A percentile compares a stretch with the other conserved stretches of the same genome.
phyloP scores from a whole-genome alignment of 2,329 filamentous ascomycete species.

The Curvularia lunata region DNA sequence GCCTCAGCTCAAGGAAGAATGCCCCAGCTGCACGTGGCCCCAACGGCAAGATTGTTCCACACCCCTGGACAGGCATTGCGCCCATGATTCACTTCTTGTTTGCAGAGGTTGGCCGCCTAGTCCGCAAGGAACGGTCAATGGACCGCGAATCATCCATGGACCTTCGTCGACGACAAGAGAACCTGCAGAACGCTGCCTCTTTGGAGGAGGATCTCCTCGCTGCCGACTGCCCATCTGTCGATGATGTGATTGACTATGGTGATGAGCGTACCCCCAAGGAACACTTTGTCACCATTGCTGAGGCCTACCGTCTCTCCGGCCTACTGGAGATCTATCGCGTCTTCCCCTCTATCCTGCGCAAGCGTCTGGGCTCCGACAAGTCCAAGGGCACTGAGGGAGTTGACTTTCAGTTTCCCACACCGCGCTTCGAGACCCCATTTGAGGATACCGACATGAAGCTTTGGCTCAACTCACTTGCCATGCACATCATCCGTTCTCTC shows the following conservation, averaged over 20 bases:
- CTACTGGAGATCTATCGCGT: conserved; percentile 62
- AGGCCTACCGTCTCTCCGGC: conserved; percentile 60
- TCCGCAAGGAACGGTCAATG: conserved; percentile 48
- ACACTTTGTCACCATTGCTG: conserved; percentile 61
- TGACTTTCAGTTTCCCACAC: conserved; percentile 42
- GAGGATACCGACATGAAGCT: conserved; percentile 44
- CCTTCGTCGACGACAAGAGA: conserved; percentile 41
- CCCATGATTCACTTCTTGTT: conserved; percentile 55
- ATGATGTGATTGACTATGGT: conserved; percentile 58
- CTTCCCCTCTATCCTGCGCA: conserved; percentile 59
- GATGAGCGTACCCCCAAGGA: conserved; percentile 60
- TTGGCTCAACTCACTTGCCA: conserved; percentile 59
- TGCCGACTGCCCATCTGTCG: conserved; percentile 55
- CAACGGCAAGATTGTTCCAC: conserved; percentile 50
- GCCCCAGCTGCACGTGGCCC: conserved; percentile 33
- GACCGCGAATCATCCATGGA: conserved; percentile 37
- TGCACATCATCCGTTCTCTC: conserved; percentile 58
- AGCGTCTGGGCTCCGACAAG: conserved; percentile 48
- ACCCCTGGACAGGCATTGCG: conserved; percentile 59
- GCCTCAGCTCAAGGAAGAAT: conserved; percentile 28
- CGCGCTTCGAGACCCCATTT: conserved; percentile 43
- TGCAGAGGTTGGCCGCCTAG: conserved; percentile 54
- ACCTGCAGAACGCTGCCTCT: conserved; percentile 47
- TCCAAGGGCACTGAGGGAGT: conserved; percentile 31
- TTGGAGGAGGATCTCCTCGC: conserved; percentile 58